These are phyloP conservation scores for Silene conica DNA, from an alignment of 148 eudicot genomes.

Conservation along the genomic window DNA sequence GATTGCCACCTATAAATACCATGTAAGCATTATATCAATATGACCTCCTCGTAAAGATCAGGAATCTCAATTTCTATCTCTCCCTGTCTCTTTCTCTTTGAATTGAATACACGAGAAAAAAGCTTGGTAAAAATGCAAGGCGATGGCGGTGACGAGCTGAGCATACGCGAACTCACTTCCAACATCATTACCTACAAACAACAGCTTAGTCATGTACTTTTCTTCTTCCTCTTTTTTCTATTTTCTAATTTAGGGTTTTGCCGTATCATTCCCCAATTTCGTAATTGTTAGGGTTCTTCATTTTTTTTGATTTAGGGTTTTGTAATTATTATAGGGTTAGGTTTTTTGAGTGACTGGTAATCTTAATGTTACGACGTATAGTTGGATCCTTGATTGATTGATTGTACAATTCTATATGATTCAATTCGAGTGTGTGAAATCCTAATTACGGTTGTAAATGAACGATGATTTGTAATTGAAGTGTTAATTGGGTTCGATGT, in stretches of 20 bases:
- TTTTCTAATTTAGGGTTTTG: not conserved
- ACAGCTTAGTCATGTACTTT: constrained; percentile 73
- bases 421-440: not conserved
- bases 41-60: too few species aligned
- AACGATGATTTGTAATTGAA: not conserved
- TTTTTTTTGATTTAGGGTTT: constrained; percentile 3
- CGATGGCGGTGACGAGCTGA: constrained; percentile 51
- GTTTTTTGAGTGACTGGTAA: not conserved
- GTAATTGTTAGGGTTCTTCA: not conserved
- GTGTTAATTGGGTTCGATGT: not conserved
- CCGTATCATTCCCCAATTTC: not conserved
- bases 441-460: not conserved
- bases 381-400: not conserved
- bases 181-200: constrained; percentile 80
- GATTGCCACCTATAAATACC: too few species aligned
- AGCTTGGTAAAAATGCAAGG: constrained; percentile 17
- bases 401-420: not conserved
- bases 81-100: not conserved
- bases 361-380: not conserved
- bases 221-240: not conserved
- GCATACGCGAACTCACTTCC: constrained; percentile 71
- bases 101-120: not conserved
- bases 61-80: too few species aligned
- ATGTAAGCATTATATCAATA: too few species aligned
- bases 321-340: not conserved